phyloP scores from a whole-genome alignment of 2,329 filamentous ascomycete species.

The Zymoseptoria ardabiliae region DNA sequence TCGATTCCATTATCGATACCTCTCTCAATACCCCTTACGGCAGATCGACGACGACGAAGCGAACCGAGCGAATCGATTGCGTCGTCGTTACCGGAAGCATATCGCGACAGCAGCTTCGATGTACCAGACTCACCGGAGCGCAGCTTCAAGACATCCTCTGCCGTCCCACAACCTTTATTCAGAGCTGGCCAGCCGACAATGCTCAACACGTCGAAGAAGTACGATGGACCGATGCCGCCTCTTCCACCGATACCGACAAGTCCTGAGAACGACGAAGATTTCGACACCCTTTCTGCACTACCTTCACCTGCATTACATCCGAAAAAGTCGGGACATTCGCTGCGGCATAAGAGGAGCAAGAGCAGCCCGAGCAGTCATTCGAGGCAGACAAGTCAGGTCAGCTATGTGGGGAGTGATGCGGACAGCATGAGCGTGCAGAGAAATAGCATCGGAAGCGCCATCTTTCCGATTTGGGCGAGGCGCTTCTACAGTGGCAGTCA shows the following conservation, averaged over 20 bases:
- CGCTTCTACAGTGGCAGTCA: constrained; percentile 28
- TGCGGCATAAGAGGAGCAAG: constrained; percentile 23
- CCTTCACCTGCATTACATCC: constrained; percentile 25
- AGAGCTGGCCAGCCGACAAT: constrained; percentile 6
- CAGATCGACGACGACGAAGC: constrained; percentile 16
- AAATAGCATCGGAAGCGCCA: constrained; percentile 24
- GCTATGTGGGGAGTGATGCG: constrained; percentile 6
- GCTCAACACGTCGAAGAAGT: constrained; percentile 11
- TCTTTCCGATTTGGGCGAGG: constrained; percentile 32
- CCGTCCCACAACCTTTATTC: constrained; percentile 30
- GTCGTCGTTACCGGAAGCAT: constrained; percentile 11
- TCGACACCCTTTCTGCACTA: constrained; percentile 30
- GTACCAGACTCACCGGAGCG: constrained; percentile 25
- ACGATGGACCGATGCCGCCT: constrained; percentile 25
- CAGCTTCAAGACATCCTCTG: constrained; percentile 26
- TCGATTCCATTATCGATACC: constrained; percentile 12
- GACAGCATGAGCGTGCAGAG: constrained; percentile 18
- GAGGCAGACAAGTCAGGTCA: constrained; percentile 25
- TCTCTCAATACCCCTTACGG: constrained; percentile 12
- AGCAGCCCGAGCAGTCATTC: constrained; percentile 25
- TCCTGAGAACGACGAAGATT: constrained; percentile 25
- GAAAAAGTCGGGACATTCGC: constrained; percentile 29
- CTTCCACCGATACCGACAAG: constrained; percentile 25
- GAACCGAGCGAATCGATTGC: constrained; percentile 20
- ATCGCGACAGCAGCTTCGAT: constrained; percentile 11